Base-by-base conservation (phyloP, 129 eudicot genomes). In the Logfia minima region DNA sequence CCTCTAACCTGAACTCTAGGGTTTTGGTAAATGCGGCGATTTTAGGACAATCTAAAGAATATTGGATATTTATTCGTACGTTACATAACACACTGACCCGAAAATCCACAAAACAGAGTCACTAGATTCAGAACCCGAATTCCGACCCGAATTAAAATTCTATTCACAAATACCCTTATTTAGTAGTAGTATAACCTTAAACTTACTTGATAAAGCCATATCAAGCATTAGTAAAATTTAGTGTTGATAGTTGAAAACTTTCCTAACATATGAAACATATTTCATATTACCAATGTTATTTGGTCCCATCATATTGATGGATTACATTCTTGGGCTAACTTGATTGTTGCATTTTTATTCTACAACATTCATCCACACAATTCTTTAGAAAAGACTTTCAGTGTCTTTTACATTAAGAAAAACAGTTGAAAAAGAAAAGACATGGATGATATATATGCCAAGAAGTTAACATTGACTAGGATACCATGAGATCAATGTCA, bases 1-100 rank as follows among this genome's bases (percentile, higher is more conserved):
- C 61, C 59, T 34, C 37, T 7, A 51, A 70, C 26, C 32, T 6
- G 37, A 70, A 45, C 37, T 70, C 75, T 26, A 70, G 62, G 75
- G 75, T 70, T 48, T 56, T 52, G 8, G 19, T 7, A 56, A 56
- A 21, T 9, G 51, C 21, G 66, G 32, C 62, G 5, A 4, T 32
- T 32, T 34, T 56, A 53, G 52, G 67, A 72, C 34, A 10, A 22
- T 32, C 53, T 19, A 56, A 32, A 13, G 55, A 73, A 41, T 35
- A 58, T 13, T 58, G 19, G 29, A 32, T 22, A 19, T 16, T 70
- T 70, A 56, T 35, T 64, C 31, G 8, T 16, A 29, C 21, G 14
- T 16, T 64, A 4, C n/a, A 4, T 64, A 29, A 64, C 75, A 18
- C 1, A 18, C 1, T 72, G 45, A 72, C 77, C 77, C 53, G 55